phyloP scores from a whole-genome alignment of 2,329 filamentous ascomycete genomes.

The Fusarium setosum region DNA sequence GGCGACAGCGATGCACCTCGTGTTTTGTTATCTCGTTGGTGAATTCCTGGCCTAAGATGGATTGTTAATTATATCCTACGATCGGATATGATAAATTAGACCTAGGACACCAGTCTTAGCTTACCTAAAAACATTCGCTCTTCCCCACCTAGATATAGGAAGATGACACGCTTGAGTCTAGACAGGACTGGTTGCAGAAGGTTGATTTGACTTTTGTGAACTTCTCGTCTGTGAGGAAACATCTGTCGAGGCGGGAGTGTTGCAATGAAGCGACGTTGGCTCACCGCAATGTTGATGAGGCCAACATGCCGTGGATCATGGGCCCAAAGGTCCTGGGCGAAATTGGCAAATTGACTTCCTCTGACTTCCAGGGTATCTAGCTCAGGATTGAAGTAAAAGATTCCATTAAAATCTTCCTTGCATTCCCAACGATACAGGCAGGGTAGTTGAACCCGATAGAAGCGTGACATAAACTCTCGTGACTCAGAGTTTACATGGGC shows the following conservation, averaged over 20 bases:
- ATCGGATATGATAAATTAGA: neutral
- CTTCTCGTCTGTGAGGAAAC: neutral
- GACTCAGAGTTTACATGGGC: neutral
- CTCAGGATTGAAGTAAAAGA: slow-evolving; percentile 6
- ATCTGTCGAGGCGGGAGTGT: no score
- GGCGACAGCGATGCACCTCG: neutral
- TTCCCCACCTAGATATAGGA: neutral
- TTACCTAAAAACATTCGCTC: neutral
- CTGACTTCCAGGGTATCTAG: neutral
- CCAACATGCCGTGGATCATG: neutral
- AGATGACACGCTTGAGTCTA: neutral
- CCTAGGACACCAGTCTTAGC: no score
- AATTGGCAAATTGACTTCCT: rapidly evolving
- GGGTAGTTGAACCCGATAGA: neutral
- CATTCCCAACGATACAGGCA: neutral
- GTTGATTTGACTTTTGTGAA: no score
- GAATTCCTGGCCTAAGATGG: neutral
- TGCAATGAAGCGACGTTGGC: neutral
- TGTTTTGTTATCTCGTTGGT: neutral
- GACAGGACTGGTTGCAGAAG: neutral
- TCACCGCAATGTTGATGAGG: neutral
- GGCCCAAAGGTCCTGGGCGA: neutral
- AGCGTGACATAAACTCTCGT: neutral
- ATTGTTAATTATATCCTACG: neutral
- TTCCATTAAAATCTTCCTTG: neutral